Base-by-base conservation (phyloP, 257 asterid species). In the Dorcoceras hygrometricum region DNA sequence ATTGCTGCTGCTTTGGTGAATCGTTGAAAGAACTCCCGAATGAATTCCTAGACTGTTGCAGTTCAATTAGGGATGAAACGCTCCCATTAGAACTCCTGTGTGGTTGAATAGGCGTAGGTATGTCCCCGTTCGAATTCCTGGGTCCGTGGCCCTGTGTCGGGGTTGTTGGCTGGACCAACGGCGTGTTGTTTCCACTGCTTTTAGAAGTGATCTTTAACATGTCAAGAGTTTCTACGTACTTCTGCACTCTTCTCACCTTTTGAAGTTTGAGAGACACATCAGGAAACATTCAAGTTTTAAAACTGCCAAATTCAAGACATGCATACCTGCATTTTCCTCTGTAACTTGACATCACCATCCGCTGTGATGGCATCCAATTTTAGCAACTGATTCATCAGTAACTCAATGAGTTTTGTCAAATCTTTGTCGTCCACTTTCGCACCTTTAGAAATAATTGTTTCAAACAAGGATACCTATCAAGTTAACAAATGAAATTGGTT, bases 281-380 rank as follows among this genome's bases (percentile, higher is more conserved):
- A 10, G 57, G 57, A 34, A 32, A 23, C 8, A 65, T 62, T 68
- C 53, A 51, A 65, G 59, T 64, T n/a, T 32, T 0, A 12, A 43
- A 43, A 43, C 3, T 62, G 22, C 24, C 32, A 25, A 18, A 70
- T 25, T 27, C 18, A 31, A 10, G 27, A 22, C 10, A 14, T 28
- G 9, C 9, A 1, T 77, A 92, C 98, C 97, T 87, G 98, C 84
- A 86, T 76, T 82, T 86, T 87, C 73, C 88, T 90, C 79, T 87
- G 95, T 73, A 82, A 66, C 76, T 89, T 84, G 76, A 84, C 86
- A 76, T 87, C 94, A 26, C 89, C 91, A 53, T 87, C 96, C 11
- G 79, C 93, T 32, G 58, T 51, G 66, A 92, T 75, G 25, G 74
- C 89, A 75, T 92, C 98, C 81, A 92, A 76, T 59, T 77, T 87